phyloP scores from a whole-genome alignment of 108 stramenopile genomes.

The Halocafeteria seosinensis region DNA sequence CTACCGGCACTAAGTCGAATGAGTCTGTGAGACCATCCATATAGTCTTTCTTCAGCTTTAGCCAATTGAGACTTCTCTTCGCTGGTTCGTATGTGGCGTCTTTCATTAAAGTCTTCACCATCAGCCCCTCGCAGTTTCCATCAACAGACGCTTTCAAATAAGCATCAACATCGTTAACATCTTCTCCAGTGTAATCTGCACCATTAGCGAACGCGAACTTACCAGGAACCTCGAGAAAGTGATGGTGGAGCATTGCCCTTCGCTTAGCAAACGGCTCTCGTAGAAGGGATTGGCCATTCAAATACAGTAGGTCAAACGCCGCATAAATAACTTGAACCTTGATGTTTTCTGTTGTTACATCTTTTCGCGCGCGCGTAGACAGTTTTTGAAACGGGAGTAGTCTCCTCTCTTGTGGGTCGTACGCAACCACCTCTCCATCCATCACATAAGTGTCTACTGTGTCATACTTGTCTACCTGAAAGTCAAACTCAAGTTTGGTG shows the following conservation, averaged over 20 bases:
- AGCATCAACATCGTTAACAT: slow-evolving; percentile 51
- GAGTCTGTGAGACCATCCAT: slow-evolving; percentile 92
- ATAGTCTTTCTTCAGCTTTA: slow-evolving; percentile 99
- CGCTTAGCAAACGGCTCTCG: slow-evolving; percentile 55
- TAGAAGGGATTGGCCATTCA: slow-evolving; percentile 78
- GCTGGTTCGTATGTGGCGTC: slow-evolving; percentile 84
- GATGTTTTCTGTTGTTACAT: slow-evolving; percentile 39
- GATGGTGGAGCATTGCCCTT: slow-evolving; percentile 50
- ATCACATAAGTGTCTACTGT: slow-evolving; percentile 51
- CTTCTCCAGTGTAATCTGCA: slow-evolving; percentile 56
- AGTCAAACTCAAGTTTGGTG: neutral
- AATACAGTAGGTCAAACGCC: slow-evolving; percentile 95
- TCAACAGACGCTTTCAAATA: slow-evolving; percentile 84
- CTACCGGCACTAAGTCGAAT: slow-evolving; percentile 92
- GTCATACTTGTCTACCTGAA: neutral
- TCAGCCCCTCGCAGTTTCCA: slow-evolving; percentile 95
- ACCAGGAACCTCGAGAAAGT: slow-evolving; percentile 59
- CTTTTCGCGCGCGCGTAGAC: slow-evolving; percentile 40
- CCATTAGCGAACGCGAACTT: slow-evolving; percentile 71
- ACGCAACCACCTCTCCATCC: slow-evolving; percentile 92
- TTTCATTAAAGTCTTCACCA: slow-evolving; percentile 91
- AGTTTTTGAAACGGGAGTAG: slow-evolving; percentile 64
- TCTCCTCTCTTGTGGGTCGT: slow-evolving; percentile 44
- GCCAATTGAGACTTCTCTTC: slow-evolving; percentile 85
- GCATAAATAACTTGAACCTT: slow-evolving; percentile 89